Evolutionary conservation across 176 grass and related monocot genomes (phyloP).

Genomic region (Bolboschoenus planiculmis): DNA sequence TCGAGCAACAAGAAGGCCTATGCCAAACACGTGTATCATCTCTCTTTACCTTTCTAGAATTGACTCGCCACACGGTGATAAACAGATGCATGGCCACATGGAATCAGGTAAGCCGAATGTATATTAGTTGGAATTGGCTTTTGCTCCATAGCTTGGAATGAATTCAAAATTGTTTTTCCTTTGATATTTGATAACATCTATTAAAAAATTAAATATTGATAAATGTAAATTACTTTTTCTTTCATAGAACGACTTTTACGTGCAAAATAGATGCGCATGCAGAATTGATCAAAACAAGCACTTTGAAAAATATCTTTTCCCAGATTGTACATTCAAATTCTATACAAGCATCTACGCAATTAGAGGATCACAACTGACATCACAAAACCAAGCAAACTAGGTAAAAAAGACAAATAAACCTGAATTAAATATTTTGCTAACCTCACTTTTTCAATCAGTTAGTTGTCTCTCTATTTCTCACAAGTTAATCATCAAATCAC

Average conservation of each 20-base stretch:
- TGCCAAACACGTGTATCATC: too few species aligned
- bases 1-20: too few species aligned
- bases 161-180: background rate
- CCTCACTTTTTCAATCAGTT: background rate
- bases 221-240: background rate
- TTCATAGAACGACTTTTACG: background rate
- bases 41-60: too few species aligned
- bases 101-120: too few species aligned
- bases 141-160: background rate
- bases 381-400: conserved; percentile 11
- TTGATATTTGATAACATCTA: too few species aligned
- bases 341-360: background rate
- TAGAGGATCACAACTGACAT: background rate
- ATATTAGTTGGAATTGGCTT: background rate
- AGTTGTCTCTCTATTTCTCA: background rate
- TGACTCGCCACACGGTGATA: too few species aligned
- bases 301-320: background rate
- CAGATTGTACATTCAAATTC: background rate
- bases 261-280: background rate
- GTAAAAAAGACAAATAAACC: background rate
- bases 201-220: background rate
- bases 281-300: background rate
- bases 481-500: background rate
- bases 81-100: too few species aligned
- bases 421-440: background rate